phyloP scores from a whole-genome alignment of 345 rosid species.

The Cochlearia excelsa region DNA sequence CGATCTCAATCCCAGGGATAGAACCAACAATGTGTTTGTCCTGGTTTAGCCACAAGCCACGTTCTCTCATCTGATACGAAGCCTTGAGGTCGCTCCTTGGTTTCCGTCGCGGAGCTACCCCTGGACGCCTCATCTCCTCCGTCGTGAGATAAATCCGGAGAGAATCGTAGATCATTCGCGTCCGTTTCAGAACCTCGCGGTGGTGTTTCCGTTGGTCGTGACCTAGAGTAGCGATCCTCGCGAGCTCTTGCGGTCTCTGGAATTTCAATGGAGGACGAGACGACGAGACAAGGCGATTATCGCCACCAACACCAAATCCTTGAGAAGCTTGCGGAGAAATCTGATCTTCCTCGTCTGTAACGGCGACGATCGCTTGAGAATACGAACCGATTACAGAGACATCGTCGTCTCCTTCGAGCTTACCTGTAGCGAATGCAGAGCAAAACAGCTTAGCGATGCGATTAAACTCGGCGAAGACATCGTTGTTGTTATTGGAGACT shows the following conservation, averaged over 20 bases:
- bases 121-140: constrained; percentile 42
- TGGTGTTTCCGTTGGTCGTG: constrained; percentile 43
- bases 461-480: constrained; percentile 49
- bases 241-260: constrained; percentile 62
- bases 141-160: constrained; percentile 48
- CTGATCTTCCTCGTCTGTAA: constrained; percentile 24
- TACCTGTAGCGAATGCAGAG: constrained; percentile 48
- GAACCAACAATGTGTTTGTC: constrained; percentile 74
- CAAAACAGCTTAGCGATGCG: constrained; percentile 60
- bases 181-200: constrained; percentile 51
- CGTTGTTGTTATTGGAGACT: constrained; percentile 33
- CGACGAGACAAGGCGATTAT: constrained; percentile 24
- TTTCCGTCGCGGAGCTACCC: constrained; percentile 33
- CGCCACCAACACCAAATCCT: background rate
- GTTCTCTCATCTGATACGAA: constrained; percentile 48
- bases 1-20: constrained; percentile 63
- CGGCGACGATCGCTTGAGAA: constrained; percentile 54
- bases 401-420: constrained; percentile 37
- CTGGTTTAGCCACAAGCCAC: constrained; percentile 60
- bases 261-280: constrained; percentile 18
- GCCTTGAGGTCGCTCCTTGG: constrained; percentile 54
- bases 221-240: constrained; percentile 46
- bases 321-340: background rate
- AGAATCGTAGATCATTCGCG: constrained; percentile 59
- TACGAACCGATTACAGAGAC: constrained; percentile 36